Base-by-base conservation (phyloP, 2,329 filamentous ascomycete species). In the Colletotrichum tanaceti region DNA sequence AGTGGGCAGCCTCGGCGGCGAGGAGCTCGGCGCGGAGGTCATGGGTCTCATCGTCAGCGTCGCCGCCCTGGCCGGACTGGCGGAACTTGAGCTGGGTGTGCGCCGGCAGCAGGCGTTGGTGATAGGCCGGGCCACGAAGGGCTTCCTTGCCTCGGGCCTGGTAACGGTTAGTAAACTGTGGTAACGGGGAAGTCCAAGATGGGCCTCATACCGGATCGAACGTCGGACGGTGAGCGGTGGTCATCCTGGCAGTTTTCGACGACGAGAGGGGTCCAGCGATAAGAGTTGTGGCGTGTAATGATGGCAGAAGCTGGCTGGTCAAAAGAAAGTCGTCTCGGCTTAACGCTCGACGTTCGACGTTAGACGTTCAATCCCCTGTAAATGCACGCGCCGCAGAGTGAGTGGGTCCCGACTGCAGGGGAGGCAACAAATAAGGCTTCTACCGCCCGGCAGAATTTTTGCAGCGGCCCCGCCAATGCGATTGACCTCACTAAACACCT, bases 61-160 rank as follows among this genome's bases (percentile, higher is more conserved):
- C 90, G 72, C 93, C 93, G 74, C 96, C 96, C 83, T 99, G 96
- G 52, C 94, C 94, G n/a, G 91, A 84, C 54, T 87, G 90, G 84
- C 93, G 89, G 77, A 91, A 92, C 83, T 99, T 99, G 77, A 99
- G 90, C 72, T 93, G 90, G 14, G 93, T 98, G 80, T 99, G 92
- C 39, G 96, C 96, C 41, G 96, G 95, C 16, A 98, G 90, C 18
- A 98, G 91, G 74, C 96, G 92, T 81, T 98, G 95, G 79, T 99
- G 96, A 84, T 98, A 98, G 74, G 94, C 95, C 58, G 93, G 93
- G 55, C 96, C 96, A 75, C 94, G 91, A 69, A 94, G 91, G 75
- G 94, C 93, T 81, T 99, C 96, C 85, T 98, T 98, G 78, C 96
- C 96, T 78, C 91, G 90, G 49, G 95, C 94, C 92, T 94, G 72